These are phyloP conservation scores for Suillus luteus DNA, from an alignment of 768 basidiomycete species.

Conservation along the genomic window DNA sequence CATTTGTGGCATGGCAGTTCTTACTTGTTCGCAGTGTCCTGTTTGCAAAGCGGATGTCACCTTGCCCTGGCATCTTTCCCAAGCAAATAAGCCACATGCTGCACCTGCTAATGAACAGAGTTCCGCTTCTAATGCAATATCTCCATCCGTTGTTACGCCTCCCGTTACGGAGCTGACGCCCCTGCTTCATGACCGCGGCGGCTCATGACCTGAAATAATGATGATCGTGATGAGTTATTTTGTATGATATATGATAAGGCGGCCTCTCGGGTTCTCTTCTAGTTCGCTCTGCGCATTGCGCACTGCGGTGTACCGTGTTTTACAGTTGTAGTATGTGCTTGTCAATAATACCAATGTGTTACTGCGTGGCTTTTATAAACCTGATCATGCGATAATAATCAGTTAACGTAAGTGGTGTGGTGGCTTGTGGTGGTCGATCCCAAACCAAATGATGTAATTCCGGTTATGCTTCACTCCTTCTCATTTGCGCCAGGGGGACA, in stretches of 20 bases:
- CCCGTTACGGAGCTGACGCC: conserved; percentile 36
- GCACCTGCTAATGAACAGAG: conserved; percentile 7
- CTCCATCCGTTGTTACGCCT: conserved; percentile 19
- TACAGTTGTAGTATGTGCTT: conserved; percentile 3
- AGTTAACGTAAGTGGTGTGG: not conserved
- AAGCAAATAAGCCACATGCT: conserved; percentile 16
- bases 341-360: not conserved
- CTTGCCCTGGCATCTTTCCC: conserved; percentile 43
- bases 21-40: conserved; percentile 63
- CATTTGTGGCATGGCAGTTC: conserved; percentile 3
- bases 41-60: conserved; percentile 94
- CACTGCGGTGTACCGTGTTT: not conserved
- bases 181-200: conserved; percentile 28
- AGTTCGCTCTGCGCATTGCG: not conserved
- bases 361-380: no score
- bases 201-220: conserved; percentile 16
- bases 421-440: not conserved
- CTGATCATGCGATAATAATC: not conserved
- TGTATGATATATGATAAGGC: conserved; percentile 27
- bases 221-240: conserved; percentile 22
- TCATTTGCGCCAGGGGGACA: conserved; percentile 27
- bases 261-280: conserved; percentile 4
- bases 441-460: conserved; percentile 15
- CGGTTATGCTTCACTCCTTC: not conserved
- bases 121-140: conserved; percentile 9